Evolutionary conservation across 805 yeast species (phyloP).

Genomic region (Kazachstania viticola): DNA sequence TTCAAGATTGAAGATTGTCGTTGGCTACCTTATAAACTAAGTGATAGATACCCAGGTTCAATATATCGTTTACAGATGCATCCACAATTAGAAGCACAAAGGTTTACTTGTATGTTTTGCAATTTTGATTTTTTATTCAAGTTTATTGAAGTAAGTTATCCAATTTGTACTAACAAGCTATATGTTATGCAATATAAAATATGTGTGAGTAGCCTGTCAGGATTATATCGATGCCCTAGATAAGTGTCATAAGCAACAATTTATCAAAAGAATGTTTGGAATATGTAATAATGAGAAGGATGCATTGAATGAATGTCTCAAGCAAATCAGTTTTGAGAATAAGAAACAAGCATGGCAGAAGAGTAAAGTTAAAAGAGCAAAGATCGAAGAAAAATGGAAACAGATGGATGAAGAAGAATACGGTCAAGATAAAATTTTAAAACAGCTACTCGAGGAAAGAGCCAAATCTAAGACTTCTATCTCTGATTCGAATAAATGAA

Average conservation of each 20-base stretch:
- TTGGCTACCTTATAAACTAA: too few species aligned
- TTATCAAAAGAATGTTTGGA: slow-evolving; percentile 63
- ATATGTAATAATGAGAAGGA: slow-evolving; percentile 76
- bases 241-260: slow-evolving; percentile 69
- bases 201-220: slow-evolving; percentile 46
- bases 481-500: too few species aligned
- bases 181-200: too few species aligned
- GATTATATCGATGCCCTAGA: slow-evolving; percentile 80
- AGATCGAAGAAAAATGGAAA: slow-evolving; percentile 45
- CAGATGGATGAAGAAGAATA: slow-evolving; percentile 62
- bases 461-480: slow-evolving; percentile 1
- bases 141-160: too few species aligned
- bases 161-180: too few species aligned
- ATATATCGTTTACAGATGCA: too few species aligned
- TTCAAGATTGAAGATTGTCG: too few species aligned
- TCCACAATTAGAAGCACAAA: slow-evolving; percentile 41
- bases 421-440: slow-evolving; percentile 63
- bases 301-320: slow-evolving; percentile 68
- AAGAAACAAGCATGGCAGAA: slow-evolving; percentile 42
- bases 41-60: too few species aligned
- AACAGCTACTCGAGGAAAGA: slow-evolving; percentile 50
- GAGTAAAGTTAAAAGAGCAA: slow-evolving; percentile 46
- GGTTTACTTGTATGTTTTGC: slow-evolving; percentile 32
- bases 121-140: background rate
- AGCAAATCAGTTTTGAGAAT: slow-evolving; percentile 55